Evolutionary conservation across 1,284 basidiomycete genomes (phyloP), one percentile per base, ranked within the genome.

Genomic region (Malassezia obtusa): DNA sequence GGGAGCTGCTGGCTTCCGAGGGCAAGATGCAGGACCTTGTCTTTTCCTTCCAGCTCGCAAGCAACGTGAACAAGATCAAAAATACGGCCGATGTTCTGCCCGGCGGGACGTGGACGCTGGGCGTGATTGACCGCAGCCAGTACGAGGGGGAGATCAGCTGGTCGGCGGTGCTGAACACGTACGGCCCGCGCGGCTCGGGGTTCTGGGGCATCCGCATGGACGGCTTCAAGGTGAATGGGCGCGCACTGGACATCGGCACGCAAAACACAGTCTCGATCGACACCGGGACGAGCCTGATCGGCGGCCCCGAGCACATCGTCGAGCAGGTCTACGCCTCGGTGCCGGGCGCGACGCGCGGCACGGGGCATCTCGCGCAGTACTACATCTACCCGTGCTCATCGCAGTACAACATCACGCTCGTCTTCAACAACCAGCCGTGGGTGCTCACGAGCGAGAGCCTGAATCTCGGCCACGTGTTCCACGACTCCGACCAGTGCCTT

Each of bases 1-100:
- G 85, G 85, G 75, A 84, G 66, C 73, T 81, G 0, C 74, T 88
- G 1, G 68, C 77, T 1, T 76, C 76, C 45, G 75, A 75, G 33
- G 77, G 76, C 50, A 75, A 79, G 54, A 72, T 86, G 14, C 35
- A 53, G 38, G 50, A 53, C 57, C 64, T 43, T 22, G 71, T 71
- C 5, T 77, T 77, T 58, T 73, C 72, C 33, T 76, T 77, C 65
- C 71, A 75, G 47, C 68, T 77, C 36, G 66, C 70, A 1, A 60
- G 74, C 12, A 76, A 75, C 60, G 61, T 73, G 45, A 72, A 76
- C 61, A 49, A 53, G 25, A 59, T 68, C 36, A 59, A 62, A 46
- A 52, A 54, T 37, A 52, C 56, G 45, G 43, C 51, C 33, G 46
- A 57, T 14, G 38, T 66, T 19, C 60, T 47, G 38, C 57, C 59